Evolutionary conservation across 1,284 basidiomycete species (phyloP).

Genomic region (Xerocomus tenax): DNA sequence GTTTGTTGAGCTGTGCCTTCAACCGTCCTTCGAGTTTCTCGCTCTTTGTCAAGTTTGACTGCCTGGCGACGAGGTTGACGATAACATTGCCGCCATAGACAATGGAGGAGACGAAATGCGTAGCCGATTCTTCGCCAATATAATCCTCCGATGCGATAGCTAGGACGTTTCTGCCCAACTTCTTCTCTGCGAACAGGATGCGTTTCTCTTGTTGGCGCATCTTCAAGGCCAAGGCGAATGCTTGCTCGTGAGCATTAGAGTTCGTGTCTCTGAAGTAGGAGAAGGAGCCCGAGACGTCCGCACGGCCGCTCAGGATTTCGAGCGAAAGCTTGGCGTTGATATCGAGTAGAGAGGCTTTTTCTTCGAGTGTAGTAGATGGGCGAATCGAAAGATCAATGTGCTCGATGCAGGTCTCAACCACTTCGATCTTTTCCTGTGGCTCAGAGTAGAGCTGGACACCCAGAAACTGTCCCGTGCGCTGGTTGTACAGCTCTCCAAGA

Average conservation of each 20-base stretch:
- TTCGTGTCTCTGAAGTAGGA: background rate
- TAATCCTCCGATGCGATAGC: background rate
- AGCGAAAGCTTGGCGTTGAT: background rate
- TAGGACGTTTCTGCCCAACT: background rate
- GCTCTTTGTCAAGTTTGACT: background rate
- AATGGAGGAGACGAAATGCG: background rate
- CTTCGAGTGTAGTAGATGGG: background rate
- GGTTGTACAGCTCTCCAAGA: background rate
- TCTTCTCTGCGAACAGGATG: background rate
- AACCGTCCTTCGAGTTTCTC: background rate
- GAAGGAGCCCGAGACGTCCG: background rate
- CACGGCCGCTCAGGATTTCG: background rate
- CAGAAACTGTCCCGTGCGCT: background rate
- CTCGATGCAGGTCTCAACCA: background rate
- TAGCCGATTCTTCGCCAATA: background rate
- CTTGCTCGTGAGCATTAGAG: background rate
- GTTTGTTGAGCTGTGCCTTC: background rate
- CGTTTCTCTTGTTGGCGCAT: background rate
- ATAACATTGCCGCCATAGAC: background rate
- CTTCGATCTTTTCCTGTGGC: background rate
- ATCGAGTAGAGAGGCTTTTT: background rate
- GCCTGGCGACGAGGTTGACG: background rate
- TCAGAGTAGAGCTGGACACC: background rate
- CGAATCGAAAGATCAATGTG: background rate
- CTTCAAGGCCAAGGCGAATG: background rate